phyloP scores from a whole-genome alignment of 2,329 filamentous ascomycete species.

The Aureobasidium leucospermi region DNA sequence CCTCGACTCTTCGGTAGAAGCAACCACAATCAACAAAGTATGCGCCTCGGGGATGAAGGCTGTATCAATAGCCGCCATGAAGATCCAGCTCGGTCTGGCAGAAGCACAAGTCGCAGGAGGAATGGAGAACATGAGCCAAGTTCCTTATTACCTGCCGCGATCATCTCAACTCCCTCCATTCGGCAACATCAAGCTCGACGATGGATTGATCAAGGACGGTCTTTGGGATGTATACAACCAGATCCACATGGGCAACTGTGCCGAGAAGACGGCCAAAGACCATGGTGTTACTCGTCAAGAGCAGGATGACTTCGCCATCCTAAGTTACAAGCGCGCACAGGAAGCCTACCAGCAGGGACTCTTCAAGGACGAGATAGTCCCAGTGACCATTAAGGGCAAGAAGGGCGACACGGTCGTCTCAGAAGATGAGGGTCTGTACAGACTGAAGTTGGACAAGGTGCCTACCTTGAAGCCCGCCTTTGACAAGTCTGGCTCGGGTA shows the following conservation, averaged over 20 bases:
- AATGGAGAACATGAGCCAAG: conserved; percentile 96
- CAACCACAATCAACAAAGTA: conserved; percentile 94
- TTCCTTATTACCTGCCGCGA: conserved; percentile 83
- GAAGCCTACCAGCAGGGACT: conserved; percentile 75
- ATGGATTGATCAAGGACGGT: conserved; percentile 90
- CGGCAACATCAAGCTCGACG: conserved; percentile 79
- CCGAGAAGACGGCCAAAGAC: conserved; percentile 89
- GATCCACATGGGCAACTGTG: conserved; percentile 97
- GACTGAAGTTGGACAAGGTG: conserved; percentile 81
- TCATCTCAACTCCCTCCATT: conserved; percentile 78
- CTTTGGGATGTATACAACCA: conserved; percentile 95
- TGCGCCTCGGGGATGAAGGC: conserved; percentile 94
- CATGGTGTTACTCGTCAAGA: conserved; percentile 70
- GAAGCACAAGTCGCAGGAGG: conserved; percentile 88
- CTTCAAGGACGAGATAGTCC: conserved; percentile 84
- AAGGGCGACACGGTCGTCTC: conserved; percentile 76
- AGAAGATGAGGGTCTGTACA: conserved; percentile 82
- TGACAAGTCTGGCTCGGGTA: conserved; percentile 73
- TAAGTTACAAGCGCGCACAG: conserved; percentile 83
- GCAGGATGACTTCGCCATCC: conserved; percentile 86
- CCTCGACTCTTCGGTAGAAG: conserved; percentile 52
- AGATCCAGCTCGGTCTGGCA: conserved; percentile 84
- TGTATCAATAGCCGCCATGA: conserved; percentile 81
- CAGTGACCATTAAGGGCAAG: conserved; percentile 74
- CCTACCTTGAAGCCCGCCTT: conserved; percentile 86